Percentiles rank a stretch among this genome's conserved stretches.
Conservation (phyloP, 305 asterid genomes). For the Stenogyne calaminthoides region DNA sequence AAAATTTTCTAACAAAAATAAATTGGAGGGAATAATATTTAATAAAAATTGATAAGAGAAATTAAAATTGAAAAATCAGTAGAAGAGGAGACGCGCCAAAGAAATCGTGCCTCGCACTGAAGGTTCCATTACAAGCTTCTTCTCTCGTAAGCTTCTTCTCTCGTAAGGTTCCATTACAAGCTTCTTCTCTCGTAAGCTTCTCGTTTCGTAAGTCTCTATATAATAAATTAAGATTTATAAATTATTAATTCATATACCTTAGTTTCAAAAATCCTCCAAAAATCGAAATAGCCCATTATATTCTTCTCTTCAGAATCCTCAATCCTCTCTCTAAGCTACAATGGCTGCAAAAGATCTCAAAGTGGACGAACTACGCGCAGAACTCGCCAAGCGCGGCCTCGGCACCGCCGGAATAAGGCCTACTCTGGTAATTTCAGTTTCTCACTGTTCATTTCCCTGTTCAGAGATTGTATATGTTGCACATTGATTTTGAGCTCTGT, state of each 20-base stretch:
- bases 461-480: neutral
- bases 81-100: too few species aligned
- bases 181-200: slow-evolving; percentile 33
- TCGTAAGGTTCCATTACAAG: too few species aligned
- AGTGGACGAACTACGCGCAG: slow-evolving; percentile 67
- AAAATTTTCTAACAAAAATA: too few species aligned
- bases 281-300: neutral
- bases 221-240: neutral
- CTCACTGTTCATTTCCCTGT: neutral
- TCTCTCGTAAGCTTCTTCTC: too few species aligned
- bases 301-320: neutral
- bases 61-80: too few species aligned
- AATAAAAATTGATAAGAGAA: too few species aligned
- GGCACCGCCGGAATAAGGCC: slow-evolving; percentile 71
- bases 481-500: neutral
- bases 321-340: slow-evolving; percentile 11
- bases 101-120: too few species aligned
- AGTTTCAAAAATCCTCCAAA: slow-evolving; percentile 20
- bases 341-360: slow-evolving; percentile 58
- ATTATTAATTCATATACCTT: neutral
- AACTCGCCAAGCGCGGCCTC: slow-evolving; percentile 74
- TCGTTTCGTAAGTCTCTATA: neutral
- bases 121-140: too few species aligned
- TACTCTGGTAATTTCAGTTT: slow-evolving; percentile 42
- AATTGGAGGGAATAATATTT: too few species aligned